A percentile compares a stretch with the other conserved stretches of the same genome.
Conservation (phyloP, 1,284 basidiomycete species). For the Somion occarium region DNA sequence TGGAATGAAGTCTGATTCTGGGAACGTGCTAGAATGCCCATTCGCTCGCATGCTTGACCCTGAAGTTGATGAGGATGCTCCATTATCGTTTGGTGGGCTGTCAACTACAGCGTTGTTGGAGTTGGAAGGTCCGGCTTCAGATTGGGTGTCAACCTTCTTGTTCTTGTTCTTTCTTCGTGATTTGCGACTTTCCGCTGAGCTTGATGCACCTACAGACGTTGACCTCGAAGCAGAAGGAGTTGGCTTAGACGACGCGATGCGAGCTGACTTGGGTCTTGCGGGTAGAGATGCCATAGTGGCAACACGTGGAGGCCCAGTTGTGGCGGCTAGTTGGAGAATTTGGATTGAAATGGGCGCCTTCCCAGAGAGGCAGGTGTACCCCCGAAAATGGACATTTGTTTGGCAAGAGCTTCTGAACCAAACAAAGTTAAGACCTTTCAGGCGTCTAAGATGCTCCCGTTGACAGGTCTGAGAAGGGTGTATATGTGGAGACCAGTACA, state of each 20-base stretch:
- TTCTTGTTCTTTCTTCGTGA: constrained; percentile 17
- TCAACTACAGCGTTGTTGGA: neutral
- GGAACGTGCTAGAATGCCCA: constrained; percentile 15
- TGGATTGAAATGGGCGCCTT: neutral
- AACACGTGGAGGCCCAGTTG: neutral
- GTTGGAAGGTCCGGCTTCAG: constrained; percentile 19
- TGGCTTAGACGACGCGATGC: neutral
- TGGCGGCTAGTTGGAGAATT: neutral
- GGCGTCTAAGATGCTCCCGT: too few relatives aligned
- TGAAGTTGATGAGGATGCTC: neutral
- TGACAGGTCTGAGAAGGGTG: too few relatives aligned
- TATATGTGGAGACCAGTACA: too few relatives aligned
- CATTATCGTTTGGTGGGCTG: neutral
- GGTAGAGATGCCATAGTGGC: neutral
- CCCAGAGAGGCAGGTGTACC: neutral
- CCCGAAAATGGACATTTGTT: constrained; percentile 4
- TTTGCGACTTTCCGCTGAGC: constrained; percentile 14
- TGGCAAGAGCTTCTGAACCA: constrained; percentile 11
- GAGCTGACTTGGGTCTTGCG: neutral
- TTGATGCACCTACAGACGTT: neutral
- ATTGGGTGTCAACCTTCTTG: constrained; percentile 6
- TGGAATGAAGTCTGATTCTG: constrained; percentile 58
- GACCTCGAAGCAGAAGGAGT: neutral
- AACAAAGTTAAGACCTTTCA: too few relatives aligned
- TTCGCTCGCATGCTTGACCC: neutral